These are phyloP conservation scores for Austroboletus niveus DNA, from an alignment of 1,284 basidiomycete species.

Conservation along the genomic window DNA sequence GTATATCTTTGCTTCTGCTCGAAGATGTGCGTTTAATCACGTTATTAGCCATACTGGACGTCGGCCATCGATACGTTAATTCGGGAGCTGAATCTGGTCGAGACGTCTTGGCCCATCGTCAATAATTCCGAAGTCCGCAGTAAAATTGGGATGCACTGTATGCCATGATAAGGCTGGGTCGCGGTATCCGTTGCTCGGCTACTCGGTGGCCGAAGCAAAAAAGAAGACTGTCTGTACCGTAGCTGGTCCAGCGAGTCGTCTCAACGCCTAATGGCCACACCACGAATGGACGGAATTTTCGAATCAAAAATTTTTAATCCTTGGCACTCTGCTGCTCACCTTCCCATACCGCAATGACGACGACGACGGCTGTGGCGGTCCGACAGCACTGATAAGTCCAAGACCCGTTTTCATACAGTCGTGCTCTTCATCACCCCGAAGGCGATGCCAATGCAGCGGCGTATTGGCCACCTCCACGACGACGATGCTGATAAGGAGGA, in stretches of 20 bases:
- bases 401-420: no score
- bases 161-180: constrained; percentile 59
- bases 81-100: constrained; percentile 57
- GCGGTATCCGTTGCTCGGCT: constrained; percentile 61
- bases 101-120: constrained; percentile 57
- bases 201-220: constrained; percentile 42
- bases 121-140: constrained; percentile 54
- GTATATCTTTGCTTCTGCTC: constrained; percentile 26
- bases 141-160: constrained; percentile 57
- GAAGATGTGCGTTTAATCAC: constrained; percentile 8
- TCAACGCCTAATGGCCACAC: constrained; percentile 1
- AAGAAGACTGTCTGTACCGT: constrained; percentile 41
- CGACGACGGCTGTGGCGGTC: no score
- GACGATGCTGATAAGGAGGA: no score
- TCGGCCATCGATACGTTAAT: constrained; percentile 62
- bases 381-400: no score
- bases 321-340: no score
- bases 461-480: no score
- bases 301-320: no score
- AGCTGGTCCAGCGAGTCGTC: constrained; percentile 10
- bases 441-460: no score
- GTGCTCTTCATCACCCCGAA: no score
- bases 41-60: constrained; percentile 64
- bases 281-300: neutral
- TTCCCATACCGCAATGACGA: no score